These are phyloP conservation scores for Juglanconis oblonga DNA, from an alignment of 2,329 filamentous ascomycete species.

Conservation along the genomic window DNA sequence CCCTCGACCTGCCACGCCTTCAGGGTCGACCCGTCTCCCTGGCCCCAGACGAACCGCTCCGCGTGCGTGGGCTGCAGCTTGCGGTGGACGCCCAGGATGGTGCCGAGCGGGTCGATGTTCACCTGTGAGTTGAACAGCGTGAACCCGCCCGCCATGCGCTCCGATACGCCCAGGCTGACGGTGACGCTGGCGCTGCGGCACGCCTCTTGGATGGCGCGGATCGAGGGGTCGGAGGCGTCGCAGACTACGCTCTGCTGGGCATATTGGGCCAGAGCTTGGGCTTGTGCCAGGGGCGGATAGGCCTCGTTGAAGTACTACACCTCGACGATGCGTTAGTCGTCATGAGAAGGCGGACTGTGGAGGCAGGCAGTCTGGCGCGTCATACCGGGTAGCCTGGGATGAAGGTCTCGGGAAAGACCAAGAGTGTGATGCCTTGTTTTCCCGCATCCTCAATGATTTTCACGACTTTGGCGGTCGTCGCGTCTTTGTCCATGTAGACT, in stretches of 20 bases:
- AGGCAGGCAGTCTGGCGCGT: neutral
- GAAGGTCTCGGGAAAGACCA: slow-evolving; percentile 25
- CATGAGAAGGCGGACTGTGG: too few species aligned
- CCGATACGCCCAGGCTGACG: slow-evolving; percentile 25
- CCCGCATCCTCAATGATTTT: slow-evolving; percentile 20
- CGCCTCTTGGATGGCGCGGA: slow-evolving; percentile 20
- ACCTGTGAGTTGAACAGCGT: slow-evolving; percentile 31
- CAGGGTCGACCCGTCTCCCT: slow-evolving; percentile 28
- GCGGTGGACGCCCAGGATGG: slow-evolving; percentile 28
- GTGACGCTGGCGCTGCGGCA: slow-evolving; percentile 21
- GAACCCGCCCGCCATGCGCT: slow-evolving; percentile 23
- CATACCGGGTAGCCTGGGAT: slow-evolving; percentile 23
- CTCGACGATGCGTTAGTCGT: neutral
- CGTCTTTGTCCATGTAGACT: slow-evolving; percentile 24
- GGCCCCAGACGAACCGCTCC: slow-evolving; percentile 29
- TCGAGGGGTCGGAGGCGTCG: slow-evolving; percentile 13
- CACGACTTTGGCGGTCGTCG: slow-evolving; percentile 22
- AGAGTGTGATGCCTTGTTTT: slow-evolving; percentile 16
- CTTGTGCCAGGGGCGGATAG: slow-evolving; percentile 23
- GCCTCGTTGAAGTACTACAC: slow-evolving; percentile 24
- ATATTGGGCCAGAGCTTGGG: slow-evolving; percentile 22
- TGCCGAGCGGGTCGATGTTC: slow-evolving; percentile 25
- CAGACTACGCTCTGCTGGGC: slow-evolving; percentile 23
- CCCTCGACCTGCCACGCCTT: slow-evolving; percentile 18
- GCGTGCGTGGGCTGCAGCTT: slow-evolving; percentile 31